These are phyloP conservation scores for Emmonsia crescens DNA, from an alignment of 2,329 filamentous ascomycete genomes.

Conservation along the genomic window DNA sequence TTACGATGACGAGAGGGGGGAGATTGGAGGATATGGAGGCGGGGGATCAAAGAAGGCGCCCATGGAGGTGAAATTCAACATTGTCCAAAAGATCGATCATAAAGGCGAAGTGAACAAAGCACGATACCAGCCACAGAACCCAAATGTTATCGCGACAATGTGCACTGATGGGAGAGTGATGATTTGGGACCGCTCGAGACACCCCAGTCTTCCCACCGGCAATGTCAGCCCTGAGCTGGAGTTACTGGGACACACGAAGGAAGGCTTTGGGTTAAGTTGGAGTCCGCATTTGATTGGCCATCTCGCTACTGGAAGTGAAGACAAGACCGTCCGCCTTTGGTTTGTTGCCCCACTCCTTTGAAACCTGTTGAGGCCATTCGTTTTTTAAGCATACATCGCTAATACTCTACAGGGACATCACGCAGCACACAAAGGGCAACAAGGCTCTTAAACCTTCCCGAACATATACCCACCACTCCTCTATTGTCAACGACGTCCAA, in stretches of 20 bases:
- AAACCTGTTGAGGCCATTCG: neutral
- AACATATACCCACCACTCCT: constrained; percentile 75
- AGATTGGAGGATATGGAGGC: constrained; percentile 81
- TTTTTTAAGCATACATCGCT: constrained; percentile 1
- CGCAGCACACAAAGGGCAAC: constrained; percentile 58
- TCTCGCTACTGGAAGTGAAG: constrained; percentile 82
- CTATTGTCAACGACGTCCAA: constrained; percentile 94
- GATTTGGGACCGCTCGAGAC: constrained; percentile 93
- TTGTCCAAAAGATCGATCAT: constrained; percentile 93
- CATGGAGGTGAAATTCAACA: constrained; percentile 68
- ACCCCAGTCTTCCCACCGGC: constrained; percentile 64
- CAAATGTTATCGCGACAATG: constrained; percentile 89
- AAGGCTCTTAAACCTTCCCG: constrained; percentile 59
- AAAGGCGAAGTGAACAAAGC: constrained; percentile 98
- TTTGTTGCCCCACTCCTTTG: constrained; percentile 30
- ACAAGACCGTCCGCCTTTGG: constrained; percentile 86
- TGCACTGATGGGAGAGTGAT: constrained; percentile 78
- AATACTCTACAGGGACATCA: constrained; percentile 56
- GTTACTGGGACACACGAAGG: constrained; percentile 70
- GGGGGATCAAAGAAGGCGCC: constrained; percentile 58
- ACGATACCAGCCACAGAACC: constrained; percentile 93
- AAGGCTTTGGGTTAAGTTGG: constrained; percentile 92
- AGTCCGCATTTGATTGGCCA: constrained; percentile 72
- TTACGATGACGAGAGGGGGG: constrained; percentile 83
- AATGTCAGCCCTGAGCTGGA: constrained; percentile 72